Evolutionary conservation across 108 stramenopile genomes (phyloP), one percentile per base, ranked within the genome.

Genomic region (Nitzschia sp.): DNA sequence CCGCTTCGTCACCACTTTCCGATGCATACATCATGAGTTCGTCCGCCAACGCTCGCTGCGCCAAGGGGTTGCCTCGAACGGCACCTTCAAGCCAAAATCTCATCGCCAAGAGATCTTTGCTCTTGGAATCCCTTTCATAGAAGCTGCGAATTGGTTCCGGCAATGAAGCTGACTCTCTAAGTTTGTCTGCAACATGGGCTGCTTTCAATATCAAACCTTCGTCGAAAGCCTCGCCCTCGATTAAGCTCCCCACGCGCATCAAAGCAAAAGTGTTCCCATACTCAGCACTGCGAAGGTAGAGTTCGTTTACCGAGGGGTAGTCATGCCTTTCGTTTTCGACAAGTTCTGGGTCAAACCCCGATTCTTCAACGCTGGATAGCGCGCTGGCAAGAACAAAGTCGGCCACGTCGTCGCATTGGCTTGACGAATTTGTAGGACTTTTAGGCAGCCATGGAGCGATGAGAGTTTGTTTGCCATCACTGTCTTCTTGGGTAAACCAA

Each of bases 301-400:
- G 46, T 26, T 58, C 38, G 23, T 60, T 51, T 63, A 57, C 58
- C 18, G 53, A 62, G 6, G 56, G 38, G 38, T 9, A 42, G n/a
- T n/a, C n/a, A n/a, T n/a, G n/a, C n/a, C n/a, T n/a, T n/a, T n/a
- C n/a, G 13, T 42, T 42, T 13, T 42, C 13, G 9, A 42, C 13
- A 9, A 42, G 6, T 13, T 42, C 38, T 42, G 6, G 38, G 38
- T 6, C 38, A 9, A 42, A 42, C 13, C 9, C 6, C 13, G 38
- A 42, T 42, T 36, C 27, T 23, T 9, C 42, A 9, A 38, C 29
- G 58, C 78, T 76, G 42, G 83, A 77, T 0, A 75, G 49, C 17
- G 84, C 82, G 54, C 85, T 81, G 19, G 78, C 89, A 4, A 85
- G 63, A n/a, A 90, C 84, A 61, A 90, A 90, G 70, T 90, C 74